Conservation (phyloP, 2,329 filamentous ascomycete genomes). For the Diaporthe velutina region DNA sequence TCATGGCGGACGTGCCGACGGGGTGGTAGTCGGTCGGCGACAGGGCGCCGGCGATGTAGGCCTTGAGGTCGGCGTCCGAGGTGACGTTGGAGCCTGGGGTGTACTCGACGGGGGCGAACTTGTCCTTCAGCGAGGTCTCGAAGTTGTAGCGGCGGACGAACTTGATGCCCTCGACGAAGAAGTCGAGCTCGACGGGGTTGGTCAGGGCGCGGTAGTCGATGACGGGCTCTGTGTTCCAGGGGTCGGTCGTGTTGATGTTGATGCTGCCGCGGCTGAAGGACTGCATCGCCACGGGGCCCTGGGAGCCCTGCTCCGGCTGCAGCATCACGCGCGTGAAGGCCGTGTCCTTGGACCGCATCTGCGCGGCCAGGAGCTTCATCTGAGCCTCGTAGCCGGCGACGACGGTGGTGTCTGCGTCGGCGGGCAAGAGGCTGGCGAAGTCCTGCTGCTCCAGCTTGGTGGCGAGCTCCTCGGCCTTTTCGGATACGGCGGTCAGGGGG, state of each 20-base stretch:
- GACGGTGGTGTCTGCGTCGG: slow-evolving; percentile 49
- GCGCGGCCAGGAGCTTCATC: slow-evolving; percentile 52
- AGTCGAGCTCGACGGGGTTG: slow-evolving; percentile 54
- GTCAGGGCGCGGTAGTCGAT: slow-evolving; percentile 55
- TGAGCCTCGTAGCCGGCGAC: slow-evolving; percentile 53
- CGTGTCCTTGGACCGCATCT: slow-evolving; percentile 51
- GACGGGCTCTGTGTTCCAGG: slow-evolving; percentile 50
- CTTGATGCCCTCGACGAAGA: slow-evolving; percentile 53
- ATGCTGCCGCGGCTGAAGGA: slow-evolving; percentile 52
- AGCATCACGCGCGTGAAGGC: slow-evolving; percentile 49
- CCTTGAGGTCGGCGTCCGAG: slow-evolving; percentile 50
- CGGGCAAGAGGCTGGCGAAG: slow-evolving; percentile 49
- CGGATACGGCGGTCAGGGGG: slow-evolving; percentile 51
- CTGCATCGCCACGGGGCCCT: slow-evolving; percentile 31
- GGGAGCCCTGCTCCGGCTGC: slow-evolving; percentile 43
- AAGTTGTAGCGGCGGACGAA: slow-evolving; percentile 53
- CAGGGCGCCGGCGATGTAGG: slow-evolving; percentile 40
- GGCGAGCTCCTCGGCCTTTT: slow-evolving; percentile 49
- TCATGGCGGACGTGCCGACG: slow-evolving; percentile 56
- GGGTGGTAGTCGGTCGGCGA: slow-evolving; percentile 52
- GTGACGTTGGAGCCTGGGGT: slow-evolving; percentile 48
- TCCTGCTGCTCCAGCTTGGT: slow-evolving; percentile 49
- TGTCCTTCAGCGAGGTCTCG: slow-evolving; percentile 51
- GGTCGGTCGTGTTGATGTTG: slow-evolving; percentile 54
- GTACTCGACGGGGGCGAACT: slow-evolving; percentile 49